These are phyloP conservation scores for Salvia rosmarinus DNA, from an alignment of 257 asterid genomes.

Conservation along the genomic window DNA sequence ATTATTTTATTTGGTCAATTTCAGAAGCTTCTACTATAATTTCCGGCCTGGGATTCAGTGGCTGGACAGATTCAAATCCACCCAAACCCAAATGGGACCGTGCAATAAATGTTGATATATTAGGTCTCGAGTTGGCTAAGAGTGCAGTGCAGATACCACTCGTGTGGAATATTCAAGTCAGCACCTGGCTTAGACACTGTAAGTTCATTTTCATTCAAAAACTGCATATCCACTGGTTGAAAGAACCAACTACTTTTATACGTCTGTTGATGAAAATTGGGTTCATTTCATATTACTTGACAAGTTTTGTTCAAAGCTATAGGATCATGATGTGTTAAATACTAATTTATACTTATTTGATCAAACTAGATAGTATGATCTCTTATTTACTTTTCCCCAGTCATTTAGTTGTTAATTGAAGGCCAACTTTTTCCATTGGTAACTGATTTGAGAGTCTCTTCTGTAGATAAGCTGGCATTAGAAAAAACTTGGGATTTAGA, in stretches of 20 bases:
- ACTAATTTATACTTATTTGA: neutral
- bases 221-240: slow-evolving; percentile 21
- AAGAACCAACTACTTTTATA: neutral
- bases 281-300: neutral
- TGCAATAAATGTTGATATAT: slow-evolving; percentile 87
- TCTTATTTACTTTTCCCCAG: neutral
- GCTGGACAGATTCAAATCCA: slow-evolving; percentile 87
- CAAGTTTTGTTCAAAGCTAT: neutral
- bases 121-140: slow-evolving; percentile 90
- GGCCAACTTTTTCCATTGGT: too few relatives aligned
- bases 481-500: too few relatives aligned
- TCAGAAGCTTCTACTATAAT: slow-evolving; percentile 90
- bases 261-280: neutral
- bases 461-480: too few relatives aligned
- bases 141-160: slow-evolving; percentile 91
- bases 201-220: slow-evolving; percentile 48
- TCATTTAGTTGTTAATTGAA: too few relatives aligned
- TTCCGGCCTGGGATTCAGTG: slow-evolving; percentile 97
- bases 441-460: too few relatives aligned
- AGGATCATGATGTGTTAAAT: neutral
- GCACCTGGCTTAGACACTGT: slow-evolving; percentile 99
- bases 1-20: slow-evolving; percentile 96
- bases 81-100: slow-evolving; percentile 86
- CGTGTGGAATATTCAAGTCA: slow-evolving; percentile 99
- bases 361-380: neutral